Evolutionary conservation across 768 basidiomycete genomes (phyloP).

Genomic region (Strobilomyces confusus): DNA sequence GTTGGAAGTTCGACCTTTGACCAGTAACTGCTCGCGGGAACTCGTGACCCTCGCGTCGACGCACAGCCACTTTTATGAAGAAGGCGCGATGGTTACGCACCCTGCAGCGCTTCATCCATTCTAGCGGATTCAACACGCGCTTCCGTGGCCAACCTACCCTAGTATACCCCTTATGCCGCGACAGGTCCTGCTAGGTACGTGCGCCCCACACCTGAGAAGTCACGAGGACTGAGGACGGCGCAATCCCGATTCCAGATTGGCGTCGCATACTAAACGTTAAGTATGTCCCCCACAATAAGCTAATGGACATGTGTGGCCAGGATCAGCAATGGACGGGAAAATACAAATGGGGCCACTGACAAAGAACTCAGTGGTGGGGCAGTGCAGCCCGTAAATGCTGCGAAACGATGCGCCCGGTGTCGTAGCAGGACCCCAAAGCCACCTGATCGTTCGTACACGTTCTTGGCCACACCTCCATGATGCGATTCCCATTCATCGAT

Average conservation of each 20-base stretch:
- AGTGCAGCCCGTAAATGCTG: not conserved
- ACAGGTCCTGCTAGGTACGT: conserved; percentile 8
- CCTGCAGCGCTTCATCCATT: not conserved
- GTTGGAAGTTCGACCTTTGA: not conserved
- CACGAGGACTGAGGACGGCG: conserved; percentile 15
- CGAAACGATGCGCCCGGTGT: not conserved
- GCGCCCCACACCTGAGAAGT: not conserved
- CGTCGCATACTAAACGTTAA: conserved; percentile 15
- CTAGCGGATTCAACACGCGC: not conserved
- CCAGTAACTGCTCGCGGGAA: not conserved
- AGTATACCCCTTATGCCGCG: not conserved
- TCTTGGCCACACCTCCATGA: conserved; percentile 9
- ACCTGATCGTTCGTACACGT: conserved; percentile 5
- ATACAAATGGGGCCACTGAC: not conserved
- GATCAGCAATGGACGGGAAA: conserved; percentile 12
- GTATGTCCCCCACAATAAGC: conserved; percentile 24
- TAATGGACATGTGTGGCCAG: conserved; percentile 14
- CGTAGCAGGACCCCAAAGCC: not conserved
- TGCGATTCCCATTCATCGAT: conserved; percentile 2
- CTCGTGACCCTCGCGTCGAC: not conserved
- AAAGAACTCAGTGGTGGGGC: not conserved
- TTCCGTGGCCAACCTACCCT: not conserved
- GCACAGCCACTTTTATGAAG: not conserved
- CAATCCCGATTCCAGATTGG: conserved; percentile 18
- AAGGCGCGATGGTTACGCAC: not conserved